Conservation (phyloP, 1,284 basidiomycete genomes). For the Coniophora puteana region DNA sequence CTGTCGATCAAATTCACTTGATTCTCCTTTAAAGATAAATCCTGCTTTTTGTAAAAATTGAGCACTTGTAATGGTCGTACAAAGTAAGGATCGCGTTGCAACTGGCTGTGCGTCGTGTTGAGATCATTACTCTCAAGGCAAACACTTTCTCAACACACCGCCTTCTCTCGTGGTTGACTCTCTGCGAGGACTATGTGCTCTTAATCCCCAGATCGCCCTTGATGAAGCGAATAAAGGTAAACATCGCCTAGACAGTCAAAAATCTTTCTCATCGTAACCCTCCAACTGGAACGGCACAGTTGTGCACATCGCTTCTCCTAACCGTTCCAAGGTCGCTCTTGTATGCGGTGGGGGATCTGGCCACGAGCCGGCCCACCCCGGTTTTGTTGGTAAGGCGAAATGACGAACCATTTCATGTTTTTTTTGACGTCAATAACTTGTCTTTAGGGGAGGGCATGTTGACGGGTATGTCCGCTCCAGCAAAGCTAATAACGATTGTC, state of each 20-base stretch:
- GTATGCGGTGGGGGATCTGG: slow-evolving; percentile 91
- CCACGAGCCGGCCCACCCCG: slow-evolving; percentile 87
- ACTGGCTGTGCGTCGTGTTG: neutral
- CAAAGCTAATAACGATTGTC: neutral
- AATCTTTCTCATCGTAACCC: slow-evolving; percentile 1
- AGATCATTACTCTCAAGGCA: slow-evolving; percentile 33
- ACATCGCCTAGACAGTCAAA: slow-evolving; percentile 1
- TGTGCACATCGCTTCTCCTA: slow-evolving; percentile 53
- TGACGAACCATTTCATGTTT: neutral
- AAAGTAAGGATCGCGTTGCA: slow-evolving; percentile 22
- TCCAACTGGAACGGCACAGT: slow-evolving; percentile 36
- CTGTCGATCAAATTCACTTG: no score
- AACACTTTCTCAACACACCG: slow-evolving; percentile 75
- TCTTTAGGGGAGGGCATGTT: slow-evolving; percentile 71
- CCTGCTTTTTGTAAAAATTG: no score
- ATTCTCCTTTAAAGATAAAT: no score
- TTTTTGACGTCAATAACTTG: neutral
- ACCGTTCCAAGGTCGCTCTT: slow-evolving; percentile 71
- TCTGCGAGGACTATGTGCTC: slow-evolving; percentile 64
- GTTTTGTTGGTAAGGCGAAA: slow-evolving; percentile 59
- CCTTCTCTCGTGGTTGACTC: slow-evolving; percentile 74
- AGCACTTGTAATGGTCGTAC: slow-evolving; percentile 22
- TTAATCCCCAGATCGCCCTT: slow-evolving; percentile 70
- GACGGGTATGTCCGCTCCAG: slow-evolving; percentile 42
- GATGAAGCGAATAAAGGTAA: slow-evolving; percentile 66